Base-by-base conservation (phyloP, 163 green algal genomes). In the Scenedesmus sp. region DNA sequence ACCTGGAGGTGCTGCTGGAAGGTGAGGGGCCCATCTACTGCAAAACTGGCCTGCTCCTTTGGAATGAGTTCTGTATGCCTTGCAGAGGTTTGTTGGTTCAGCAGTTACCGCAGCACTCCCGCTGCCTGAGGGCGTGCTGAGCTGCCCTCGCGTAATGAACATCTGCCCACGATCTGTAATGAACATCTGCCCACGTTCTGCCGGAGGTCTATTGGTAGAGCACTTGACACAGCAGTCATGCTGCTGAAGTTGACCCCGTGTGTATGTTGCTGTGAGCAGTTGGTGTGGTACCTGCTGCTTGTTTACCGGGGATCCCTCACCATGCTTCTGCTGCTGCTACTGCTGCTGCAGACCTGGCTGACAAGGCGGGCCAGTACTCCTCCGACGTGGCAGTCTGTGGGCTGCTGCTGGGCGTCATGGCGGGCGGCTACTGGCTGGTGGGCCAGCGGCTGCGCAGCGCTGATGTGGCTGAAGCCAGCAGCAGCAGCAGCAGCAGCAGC, bases 1-100 rank as follows among this genome's bases (percentile, higher is more conserved):
- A 95, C 70, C 86, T 96, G 59, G 94, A 92, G 5, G 86, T 88
- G 46, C 85, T 97, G 67, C 76, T 97, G 23, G 90, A 84, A 88
- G 95, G 95, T 97, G 85, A 84, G 94, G 4, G 9, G n/a, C 2
- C 10, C 0, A 23, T 70, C 16, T 18, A 16, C 18, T 64, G 34
- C 34, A 46, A 46, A 46, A 46, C 34, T 46, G 34, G 34, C 34
- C 34, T 46, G 34, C 34, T 46, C 34, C 34, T 46, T 46, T 46
- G 34, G 34, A 46, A 46, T 46, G 34, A 46, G 34, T 46, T 46
- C 34, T 46, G 34, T 46, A 46, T 46, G 34, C 34, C 34, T 46
- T 46, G 34, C 34, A 0, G 34, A 46, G 34, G 34, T 46, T 46
- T 46, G 34, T 46, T 46, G 34, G 34, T 46, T 46, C 34, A 46